These are phyloP conservation scores for Tephrocybe sp. DNA, from an alignment of 768 basidiomycete species.

Conservation along the genomic window DNA sequence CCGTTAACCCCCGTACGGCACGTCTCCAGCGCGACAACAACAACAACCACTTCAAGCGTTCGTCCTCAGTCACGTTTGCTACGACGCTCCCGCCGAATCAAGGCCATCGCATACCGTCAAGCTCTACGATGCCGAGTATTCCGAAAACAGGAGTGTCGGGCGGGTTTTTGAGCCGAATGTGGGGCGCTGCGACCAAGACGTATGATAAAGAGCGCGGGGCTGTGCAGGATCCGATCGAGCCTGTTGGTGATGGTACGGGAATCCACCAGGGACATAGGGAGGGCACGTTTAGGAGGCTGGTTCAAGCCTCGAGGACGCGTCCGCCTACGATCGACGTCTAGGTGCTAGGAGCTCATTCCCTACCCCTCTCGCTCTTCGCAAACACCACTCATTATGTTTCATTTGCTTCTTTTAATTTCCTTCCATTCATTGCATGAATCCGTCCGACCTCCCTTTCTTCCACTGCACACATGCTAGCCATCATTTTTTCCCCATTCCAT, in stretches of 20 bases:
- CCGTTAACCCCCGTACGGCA: conserved; percentile 9
- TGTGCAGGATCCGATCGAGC: conserved; percentile 9
- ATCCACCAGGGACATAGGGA: conserved; percentile 19
- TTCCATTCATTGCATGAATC: conserved; percentile 6
- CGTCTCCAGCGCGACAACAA: conserved; percentile 13
- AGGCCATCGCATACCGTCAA: conserved; percentile 23
- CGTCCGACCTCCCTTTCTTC: conserved; percentile 9
- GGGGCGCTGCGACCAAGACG: conserved; percentile 52
- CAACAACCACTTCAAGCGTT: conserved; percentile 21
- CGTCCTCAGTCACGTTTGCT: conserved; percentile 21
- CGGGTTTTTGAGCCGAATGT: conserved; percentile 71
- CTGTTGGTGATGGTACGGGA: conserved; percentile 18
- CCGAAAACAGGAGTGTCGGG: conserved; percentile 32
- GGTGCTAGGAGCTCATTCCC: not conserved
- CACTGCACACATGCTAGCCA: conserved; percentile 24
- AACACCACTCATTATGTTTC: conserved; percentile 1
- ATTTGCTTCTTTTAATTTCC: conserved; percentile 13
- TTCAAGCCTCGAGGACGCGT: conserved; percentile 26
- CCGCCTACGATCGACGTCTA: conserved; percentile 17
- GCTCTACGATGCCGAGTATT: conserved; percentile 39
- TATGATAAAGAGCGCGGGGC: conserved; percentile 23
- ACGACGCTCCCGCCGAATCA: not conserved
- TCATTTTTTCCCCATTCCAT: conserved; percentile 15
- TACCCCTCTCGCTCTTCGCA: not conserved
- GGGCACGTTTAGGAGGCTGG: conserved; percentile 29